Base-by-base conservation (phyloP, 441 rosid species). In the Breynia disticha region DNA sequence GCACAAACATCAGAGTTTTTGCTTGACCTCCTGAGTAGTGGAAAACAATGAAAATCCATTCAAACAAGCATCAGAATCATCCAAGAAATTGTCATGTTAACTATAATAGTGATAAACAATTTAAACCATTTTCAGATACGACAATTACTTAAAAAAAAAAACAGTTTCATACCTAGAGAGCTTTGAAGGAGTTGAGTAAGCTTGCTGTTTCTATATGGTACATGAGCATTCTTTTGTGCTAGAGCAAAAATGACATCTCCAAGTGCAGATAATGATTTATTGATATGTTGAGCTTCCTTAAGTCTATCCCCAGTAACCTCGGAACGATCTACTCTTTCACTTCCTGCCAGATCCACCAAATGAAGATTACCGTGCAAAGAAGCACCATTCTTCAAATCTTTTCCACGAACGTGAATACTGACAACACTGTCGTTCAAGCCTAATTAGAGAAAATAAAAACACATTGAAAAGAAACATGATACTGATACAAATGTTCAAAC, bases 131-230 rank as follows among this genome's bases (percentile, higher is more conserved):
- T 37, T 37, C 6, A 37, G 41, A 37, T 37, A 37, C 11, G 41
- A 37, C 41, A 41, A 41, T 4, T 9, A 28, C 8, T 47, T 12
- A 0, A 17, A 16, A 17, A 6, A 13, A 10, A 48, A 65, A 11
- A 9, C 8, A 11, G n/a, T 14, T 4, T 10, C 15, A n/a, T 76
- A 88, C 99, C 99, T 50, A 94, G 56, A 16, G 95, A 94, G 71
- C 85, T 77, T 56, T 94, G 99, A 22, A 94, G 96, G 55, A 94
- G 89, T 82, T 94, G 99, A 63, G 99, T 94, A 59, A 94, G 78
- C 72, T 89, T 93, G 88, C 99, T 93, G 62, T 89, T 93, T 67
- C 97, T 74, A 41, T 86, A 93, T 0, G 99, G 99, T 18, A 94
- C 84, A 20, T 94, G 99, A 55, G 95, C 44, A 53, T 69, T 85